These are phyloP conservation scores for Singerocomus inundabilis DNA, from an alignment of 1,284 basidiomycete genomes.

Conservation along the genomic window DNA sequence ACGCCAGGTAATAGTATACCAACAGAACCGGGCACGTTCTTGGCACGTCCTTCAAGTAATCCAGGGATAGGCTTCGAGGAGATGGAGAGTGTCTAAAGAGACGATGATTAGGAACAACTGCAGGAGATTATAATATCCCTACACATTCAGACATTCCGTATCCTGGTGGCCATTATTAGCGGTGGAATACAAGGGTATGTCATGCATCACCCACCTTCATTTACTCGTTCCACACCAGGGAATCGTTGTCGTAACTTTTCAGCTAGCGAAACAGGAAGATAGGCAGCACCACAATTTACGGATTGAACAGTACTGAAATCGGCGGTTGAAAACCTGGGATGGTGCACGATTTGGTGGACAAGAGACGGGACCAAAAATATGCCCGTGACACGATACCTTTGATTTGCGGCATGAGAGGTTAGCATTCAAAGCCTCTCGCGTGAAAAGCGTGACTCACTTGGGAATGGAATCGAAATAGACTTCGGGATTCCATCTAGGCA, in stretches of 20 bases:
- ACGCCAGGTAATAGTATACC: constrained; percentile 64
- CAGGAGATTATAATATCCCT: constrained; percentile 23
- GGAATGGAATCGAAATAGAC: constrained; percentile 41
- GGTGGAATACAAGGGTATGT: not conserved
- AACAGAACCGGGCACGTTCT: constrained; percentile 43
- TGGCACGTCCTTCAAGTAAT: constrained; percentile 43
- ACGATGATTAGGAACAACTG: not conserved
- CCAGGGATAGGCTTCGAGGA: constrained; percentile 47
- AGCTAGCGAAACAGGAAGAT: constrained; percentile 57
- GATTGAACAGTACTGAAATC: constrained; percentile 53
- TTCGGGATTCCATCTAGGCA: constrained; percentile 61
- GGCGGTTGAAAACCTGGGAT: constrained; percentile 45
- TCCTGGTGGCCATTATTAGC: constrained; percentile 38
- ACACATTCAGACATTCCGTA: constrained; percentile 79
- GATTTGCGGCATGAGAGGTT: not conserved
- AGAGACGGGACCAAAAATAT: constrained; percentile 62
- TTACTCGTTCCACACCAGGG: constrained; percentile 36
- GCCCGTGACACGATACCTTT: constrained; percentile 51
- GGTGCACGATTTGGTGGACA: constrained; percentile 61
- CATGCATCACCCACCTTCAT: constrained; percentile 45
- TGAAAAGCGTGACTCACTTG: constrained; percentile 36
- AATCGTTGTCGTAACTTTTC: constrained; percentile 41
- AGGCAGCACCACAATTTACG: constrained; percentile 60
- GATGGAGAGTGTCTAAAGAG: constrained; percentile 54
- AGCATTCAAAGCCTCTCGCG: not conserved